These are phyloP conservation scores for Eucalyptus tenuipes DNA, from an alignment of 345 rosid genomes.

Conservation along the genomic window DNA sequence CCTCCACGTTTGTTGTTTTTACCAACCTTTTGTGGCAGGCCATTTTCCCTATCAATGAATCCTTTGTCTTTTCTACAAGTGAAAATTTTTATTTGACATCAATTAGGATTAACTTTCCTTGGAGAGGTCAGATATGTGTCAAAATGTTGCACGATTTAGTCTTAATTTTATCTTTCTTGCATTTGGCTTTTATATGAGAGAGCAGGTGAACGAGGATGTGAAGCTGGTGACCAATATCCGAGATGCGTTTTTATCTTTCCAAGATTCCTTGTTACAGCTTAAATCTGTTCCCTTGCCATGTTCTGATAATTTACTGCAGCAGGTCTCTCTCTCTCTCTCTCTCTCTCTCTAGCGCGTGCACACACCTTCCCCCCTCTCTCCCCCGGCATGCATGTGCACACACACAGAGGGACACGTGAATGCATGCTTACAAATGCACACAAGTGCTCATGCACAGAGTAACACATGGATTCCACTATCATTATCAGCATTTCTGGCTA, in stretches of 20 bases:
- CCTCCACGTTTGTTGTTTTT: neutral
- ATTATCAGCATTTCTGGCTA: neutral
- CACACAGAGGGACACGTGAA: neutral
- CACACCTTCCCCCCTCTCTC: too few species aligned
- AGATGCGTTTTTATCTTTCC: conserved; percentile 45
- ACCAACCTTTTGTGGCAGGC: neutral
- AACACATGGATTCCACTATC: neutral
- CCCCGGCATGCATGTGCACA: neutral
- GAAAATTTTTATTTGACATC: neutral
- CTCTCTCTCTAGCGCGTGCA: too few species aligned
- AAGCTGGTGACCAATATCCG: conserved; percentile 50
- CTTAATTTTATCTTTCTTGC: neutral
- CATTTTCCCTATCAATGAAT: neutral
- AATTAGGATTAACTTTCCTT: neutral
- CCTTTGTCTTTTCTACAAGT: neutral
- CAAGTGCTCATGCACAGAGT: neutral
- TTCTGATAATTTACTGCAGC: conserved; percentile 25
- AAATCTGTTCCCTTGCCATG: conserved; percentile 20
- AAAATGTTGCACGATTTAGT: neutral
- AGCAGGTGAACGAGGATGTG: conserved; percentile 63
- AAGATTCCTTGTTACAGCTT: conserved; percentile 39
- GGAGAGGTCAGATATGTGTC: neutral
- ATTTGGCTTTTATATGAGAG: conserved; percentile 8
- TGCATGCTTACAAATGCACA: neutral
- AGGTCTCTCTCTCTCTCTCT: conserved; percentile 28